Base-by-base conservation (phyloP, 2,329 filamentous ascomycete species). In the Cryphonectria radicalis region DNA sequence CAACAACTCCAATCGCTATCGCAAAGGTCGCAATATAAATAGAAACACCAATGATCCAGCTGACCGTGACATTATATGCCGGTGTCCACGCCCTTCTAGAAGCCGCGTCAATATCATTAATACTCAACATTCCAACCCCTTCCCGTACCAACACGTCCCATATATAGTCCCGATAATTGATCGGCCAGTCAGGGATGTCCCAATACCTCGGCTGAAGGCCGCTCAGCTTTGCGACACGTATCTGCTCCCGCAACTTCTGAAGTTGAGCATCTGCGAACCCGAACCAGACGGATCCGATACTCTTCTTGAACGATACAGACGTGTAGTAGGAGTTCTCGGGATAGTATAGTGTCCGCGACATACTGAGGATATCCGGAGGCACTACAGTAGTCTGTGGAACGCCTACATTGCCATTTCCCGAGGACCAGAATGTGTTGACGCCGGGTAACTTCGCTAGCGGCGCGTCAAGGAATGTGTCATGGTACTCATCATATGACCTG, bases 401-500 rank as follows among this genome's bases (percentile, higher is more conserved):
- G 42, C 28, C 60, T 22, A 25, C 42, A 35, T n/a, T 57, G 17
- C 42, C 42, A 14, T 22, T 37, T 19, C 25, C 53, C 53, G 25
- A 6, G 22, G 22, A 57, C 53, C 22, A n/a, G 25, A 28, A 57
- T 4, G 40, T 4, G 22, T 40, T 22, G 17, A 53, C 6, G 6
- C 6, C 8, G 14, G 25, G 42, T 3, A 84, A 76, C 77, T 80
- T 76, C 69, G 83, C 79, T 0, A 92, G 82, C 0, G 90, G 90
- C 0, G 90, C 91, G 74, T 93, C 91, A 76, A 89, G 90, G 79
- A 91, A 91, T 67, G 88, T 81, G 77, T 92, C 89, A 50, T 68
- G 66, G 46, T 63, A 68, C 11, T 63, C 57, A 28, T 63, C 40
- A 22, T 63, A 68, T 11, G 19, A 40, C 1, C n/a, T 25, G 3